phyloP scores from a whole-genome alignment of 768 basidiomycete species.

The Phlebiopsis flavidoalba region DNA sequence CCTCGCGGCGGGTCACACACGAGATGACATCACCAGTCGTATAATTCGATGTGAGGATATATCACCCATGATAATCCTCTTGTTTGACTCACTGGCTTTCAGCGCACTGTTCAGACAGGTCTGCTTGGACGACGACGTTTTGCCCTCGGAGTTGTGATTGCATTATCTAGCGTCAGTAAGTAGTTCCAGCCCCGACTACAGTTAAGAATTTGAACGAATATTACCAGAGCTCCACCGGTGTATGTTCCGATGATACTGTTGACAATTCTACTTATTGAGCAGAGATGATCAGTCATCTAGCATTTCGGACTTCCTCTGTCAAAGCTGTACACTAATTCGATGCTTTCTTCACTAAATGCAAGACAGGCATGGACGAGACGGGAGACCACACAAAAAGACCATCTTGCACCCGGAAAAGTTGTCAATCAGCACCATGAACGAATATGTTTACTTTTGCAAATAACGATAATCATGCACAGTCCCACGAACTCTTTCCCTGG shows the following conservation, averaged over 20 bases:
- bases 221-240: neutral
- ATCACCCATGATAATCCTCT: too few relatives aligned
- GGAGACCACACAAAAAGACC: neutral
- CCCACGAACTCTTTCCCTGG: neutral
- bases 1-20: too few relatives aligned
- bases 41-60: too few relatives aligned
- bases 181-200: neutral
- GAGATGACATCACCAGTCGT: too few relatives aligned
- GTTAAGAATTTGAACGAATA: neutral
- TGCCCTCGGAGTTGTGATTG: too few relatives aligned
- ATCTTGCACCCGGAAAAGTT: neutral
- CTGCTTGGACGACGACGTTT: too few relatives aligned
- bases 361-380: neutral
- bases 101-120: too few relatives aligned
- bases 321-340: slow-evolving; percentile 10
- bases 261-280: neutral
- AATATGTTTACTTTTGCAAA: neutral
- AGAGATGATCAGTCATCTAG: neutral
- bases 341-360: slow-evolving; percentile 5
- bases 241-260: neutral
- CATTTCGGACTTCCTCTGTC: slow-evolving; percentile 5
- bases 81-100: too few relatives aligned
- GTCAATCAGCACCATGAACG: too few relatives aligned
- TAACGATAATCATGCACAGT: neutral
- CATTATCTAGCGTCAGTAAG: neutral